These are phyloP conservation scores for Eucalyptus grandis DNA, from an alignment of 345 rosid species.

Conservation along the genomic window DNA sequence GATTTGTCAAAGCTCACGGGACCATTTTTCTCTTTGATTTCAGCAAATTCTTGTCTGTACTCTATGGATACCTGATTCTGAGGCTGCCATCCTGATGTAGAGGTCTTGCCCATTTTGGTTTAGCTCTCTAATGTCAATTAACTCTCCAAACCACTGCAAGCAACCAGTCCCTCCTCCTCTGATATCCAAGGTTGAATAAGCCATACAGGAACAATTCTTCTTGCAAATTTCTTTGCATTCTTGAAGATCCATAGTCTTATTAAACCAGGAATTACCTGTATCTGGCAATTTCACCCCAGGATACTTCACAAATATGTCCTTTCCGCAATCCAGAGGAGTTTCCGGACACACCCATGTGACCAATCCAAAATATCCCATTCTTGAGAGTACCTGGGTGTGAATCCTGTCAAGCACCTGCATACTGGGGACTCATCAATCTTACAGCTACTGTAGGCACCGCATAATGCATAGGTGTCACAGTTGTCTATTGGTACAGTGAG, in stretches of 20 bases:
- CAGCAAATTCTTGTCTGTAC: not conserved
- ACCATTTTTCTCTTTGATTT: not conserved
- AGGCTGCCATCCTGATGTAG: not conserved
- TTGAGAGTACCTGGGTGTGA: slow-evolving; percentile 12
- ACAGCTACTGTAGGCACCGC: slow-evolving; percentile 32
- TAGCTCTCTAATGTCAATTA: not conserved
- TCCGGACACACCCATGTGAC: slow-evolving; percentile 34
- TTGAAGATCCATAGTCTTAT: slow-evolving; percentile 4
- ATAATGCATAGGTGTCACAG: slow-evolving; percentile 21
- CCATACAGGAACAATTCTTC: slow-evolving; percentile 39
- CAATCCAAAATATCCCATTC: slow-evolving; percentile 20
- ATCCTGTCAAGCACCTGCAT: slow-evolving; percentile 36
- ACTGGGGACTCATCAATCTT: slow-evolving; percentile 9
- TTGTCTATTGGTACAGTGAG: slow-evolving; percentile 18
- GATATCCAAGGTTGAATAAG: slow-evolving; percentile 26
- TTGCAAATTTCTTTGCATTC: slow-evolving; percentile 26
- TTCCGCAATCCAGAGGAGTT: slow-evolving; percentile 8
- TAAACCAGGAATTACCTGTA: slow-evolving; percentile 5
- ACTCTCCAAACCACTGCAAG: not conserved
- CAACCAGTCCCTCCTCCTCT: slow-evolving; percentile 16
- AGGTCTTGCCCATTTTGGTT: not conserved
- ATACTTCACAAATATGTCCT: slow-evolving; percentile 15
- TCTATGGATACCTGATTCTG: not conserved
- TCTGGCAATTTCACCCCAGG: slow-evolving; percentile 31
- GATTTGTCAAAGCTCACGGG: not conserved